Conservation (phyloP, 2,329 filamentous ascomycete genomes). For the Ustulina deusta region DNA sequence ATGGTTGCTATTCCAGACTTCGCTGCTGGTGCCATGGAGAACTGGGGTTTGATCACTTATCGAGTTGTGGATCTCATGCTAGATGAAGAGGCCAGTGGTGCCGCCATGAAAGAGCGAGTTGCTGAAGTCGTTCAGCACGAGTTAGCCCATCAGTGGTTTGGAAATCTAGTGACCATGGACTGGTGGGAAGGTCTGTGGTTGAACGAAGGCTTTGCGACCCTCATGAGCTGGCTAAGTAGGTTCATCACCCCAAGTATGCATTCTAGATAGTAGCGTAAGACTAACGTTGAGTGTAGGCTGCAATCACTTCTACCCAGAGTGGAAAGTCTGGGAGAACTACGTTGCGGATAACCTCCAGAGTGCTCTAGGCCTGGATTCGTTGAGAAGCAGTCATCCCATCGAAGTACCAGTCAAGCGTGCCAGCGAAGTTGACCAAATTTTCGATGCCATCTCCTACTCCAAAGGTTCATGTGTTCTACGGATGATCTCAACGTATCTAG, state of each 20-base stretch:
- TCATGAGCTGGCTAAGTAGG: slow-evolving; percentile 80
- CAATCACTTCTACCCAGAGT: slow-evolving; percentile 95
- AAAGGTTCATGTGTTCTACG: slow-evolving; percentile 96
- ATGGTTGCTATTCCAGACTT: slow-evolving; percentile 98
- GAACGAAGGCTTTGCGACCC: slow-evolving; percentile 91
- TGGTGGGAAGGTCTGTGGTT: slow-evolving; percentile 99
- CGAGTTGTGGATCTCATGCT: slow-evolving; percentile 90
- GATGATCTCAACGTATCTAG: slow-evolving; percentile 96
- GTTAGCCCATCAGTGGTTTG: slow-evolving; percentile 97
- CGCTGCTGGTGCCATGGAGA: slow-evolving; percentile 96
- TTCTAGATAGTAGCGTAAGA: neutral
- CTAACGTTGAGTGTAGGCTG: slow-evolving; percentile 73
- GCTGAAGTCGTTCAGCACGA: slow-evolving; percentile 98
- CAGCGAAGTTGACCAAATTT: slow-evolving; percentile 98
- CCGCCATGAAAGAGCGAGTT: slow-evolving; percentile 89
- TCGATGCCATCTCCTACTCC: slow-evolving; percentile 96
- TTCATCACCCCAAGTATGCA: slow-evolving; percentile 19
- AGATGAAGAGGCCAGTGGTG: slow-evolving; percentile 91
- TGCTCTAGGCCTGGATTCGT: slow-evolving; percentile 86
- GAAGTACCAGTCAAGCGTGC: slow-evolving; percentile 96
- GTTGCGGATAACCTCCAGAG: slow-evolving; percentile 93
- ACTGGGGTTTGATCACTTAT: slow-evolving; percentile 97
- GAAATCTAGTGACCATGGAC: slow-evolving; percentile 97
- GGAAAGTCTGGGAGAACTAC: slow-evolving; percentile 97
- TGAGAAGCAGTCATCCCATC: slow-evolving; percentile 95